A percentile compares a stretch with the other conserved stretches of the same genome.
Conservation (phyloP, 495 filamentous ascomycete species). For the Xylaria acuta region DNA sequence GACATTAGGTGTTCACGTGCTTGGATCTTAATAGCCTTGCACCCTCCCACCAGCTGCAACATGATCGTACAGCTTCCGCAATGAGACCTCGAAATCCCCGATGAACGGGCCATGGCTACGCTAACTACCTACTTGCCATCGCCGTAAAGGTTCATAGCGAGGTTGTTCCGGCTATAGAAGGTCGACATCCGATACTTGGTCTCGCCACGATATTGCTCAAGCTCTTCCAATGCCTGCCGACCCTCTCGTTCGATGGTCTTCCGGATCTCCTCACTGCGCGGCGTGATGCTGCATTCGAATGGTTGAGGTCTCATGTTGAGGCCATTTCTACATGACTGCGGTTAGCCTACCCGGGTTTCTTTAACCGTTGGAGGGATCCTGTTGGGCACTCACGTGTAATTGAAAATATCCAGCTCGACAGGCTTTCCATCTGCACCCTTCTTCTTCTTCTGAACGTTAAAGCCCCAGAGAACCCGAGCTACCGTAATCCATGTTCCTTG, state of each 20-base stretch:
- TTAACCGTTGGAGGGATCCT: neutral
- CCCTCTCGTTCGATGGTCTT: slow-evolving; percentile 62
- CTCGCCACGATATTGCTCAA: slow-evolving; percentile 64
- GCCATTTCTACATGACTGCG: slow-evolving; percentile 52
- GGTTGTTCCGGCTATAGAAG: slow-evolving; percentile 46
- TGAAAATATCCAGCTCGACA: slow-evolving; percentile 60
- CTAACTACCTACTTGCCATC: slow-evolving; percentile 16
- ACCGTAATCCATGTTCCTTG: slow-evolving; percentile 63
- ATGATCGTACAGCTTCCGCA: neutral
- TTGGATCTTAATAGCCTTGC: neutral
- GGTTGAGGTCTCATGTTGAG: slow-evolving; percentile 63
- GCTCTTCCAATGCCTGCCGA: slow-evolving; percentile 56
- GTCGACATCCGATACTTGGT: slow-evolving; percentile 63
- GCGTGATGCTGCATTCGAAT: slow-evolving; percentile 57
- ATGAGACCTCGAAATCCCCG: neutral
- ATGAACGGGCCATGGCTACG: neutral
- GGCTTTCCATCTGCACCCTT: slow-evolving; percentile 54
- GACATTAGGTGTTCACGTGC: neutral
- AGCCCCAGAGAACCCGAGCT: slow-evolving; percentile 62
- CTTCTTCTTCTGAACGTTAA: slow-evolving; percentile 57
- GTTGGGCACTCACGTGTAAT: slow-evolving; percentile 36
- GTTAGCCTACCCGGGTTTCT: slow-evolving; percentile 12
- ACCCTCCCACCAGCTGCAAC: neutral
- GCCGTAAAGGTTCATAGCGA: slow-evolving; percentile 38
- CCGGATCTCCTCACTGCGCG: slow-evolving; percentile 56